phyloP scores from a whole-genome alignment of 2,329 filamentous ascomycete species.

The Cercospora berteroae region DNA sequence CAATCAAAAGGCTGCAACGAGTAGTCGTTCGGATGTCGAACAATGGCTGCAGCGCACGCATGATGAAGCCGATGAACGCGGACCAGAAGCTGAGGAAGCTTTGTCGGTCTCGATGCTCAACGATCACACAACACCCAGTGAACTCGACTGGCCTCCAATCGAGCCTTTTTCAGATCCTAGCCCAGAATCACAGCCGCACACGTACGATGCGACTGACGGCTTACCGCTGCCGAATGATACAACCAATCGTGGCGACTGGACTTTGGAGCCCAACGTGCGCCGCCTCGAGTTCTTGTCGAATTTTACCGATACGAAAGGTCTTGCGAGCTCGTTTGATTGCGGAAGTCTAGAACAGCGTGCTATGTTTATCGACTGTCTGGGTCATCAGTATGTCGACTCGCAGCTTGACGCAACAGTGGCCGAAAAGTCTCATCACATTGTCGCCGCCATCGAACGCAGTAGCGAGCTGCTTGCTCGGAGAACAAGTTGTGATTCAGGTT shows the following conservation, averaged over 20 bases:
- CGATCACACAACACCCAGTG: neutral
- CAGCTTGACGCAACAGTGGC: neutral
- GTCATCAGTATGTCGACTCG: neutral
- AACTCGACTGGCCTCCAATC: neutral
- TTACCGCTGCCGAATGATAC: neutral
- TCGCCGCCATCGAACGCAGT: neutral
- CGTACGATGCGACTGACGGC: neutral
- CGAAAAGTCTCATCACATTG: neutral
- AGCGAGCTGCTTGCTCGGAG: neutral
- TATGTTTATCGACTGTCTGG: constrained; percentile 7
- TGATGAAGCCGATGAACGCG: neutral
- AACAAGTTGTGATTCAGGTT: neutral
- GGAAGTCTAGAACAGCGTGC: neutral
- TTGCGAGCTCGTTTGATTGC: constrained; percentile 5
- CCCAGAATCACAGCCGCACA: neutral
- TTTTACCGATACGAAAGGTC: neutral
- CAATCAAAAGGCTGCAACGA: neutral
- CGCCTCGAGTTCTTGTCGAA: constrained; percentile 5
- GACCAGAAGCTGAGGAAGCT: neutral
- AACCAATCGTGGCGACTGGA: neutral
- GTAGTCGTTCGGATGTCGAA: neutral
- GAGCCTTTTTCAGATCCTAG: neutral
- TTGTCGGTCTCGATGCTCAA: neutral
- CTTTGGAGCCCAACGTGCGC: neutral
- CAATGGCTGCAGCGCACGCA: neutral